Percentiles rank a stretch among this genome's conserved stretches.
Evolutionary conservation across 371 early-diverging fungal genomes (phyloP).

Genomic region (Rhizopus arrhizus): DNA sequence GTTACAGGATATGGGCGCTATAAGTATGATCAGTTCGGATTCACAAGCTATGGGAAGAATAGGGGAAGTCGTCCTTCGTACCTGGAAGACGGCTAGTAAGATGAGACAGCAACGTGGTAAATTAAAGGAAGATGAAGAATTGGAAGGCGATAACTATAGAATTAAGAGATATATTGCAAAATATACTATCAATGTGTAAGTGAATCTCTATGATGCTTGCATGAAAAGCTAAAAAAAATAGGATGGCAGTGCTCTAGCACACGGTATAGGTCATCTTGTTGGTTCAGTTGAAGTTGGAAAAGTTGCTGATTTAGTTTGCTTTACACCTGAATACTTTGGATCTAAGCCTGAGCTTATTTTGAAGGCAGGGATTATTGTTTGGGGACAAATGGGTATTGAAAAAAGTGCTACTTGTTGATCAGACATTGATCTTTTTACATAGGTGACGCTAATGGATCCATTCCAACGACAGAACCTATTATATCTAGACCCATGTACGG

Average conservation of each 20-base stretch:
- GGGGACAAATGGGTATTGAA: conserved; percentile 71
- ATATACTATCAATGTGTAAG: conserved; percentile 90
- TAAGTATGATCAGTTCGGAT: conserved; percentile 89
- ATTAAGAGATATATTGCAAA: conserved; percentile 89
- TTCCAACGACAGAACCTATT: conserved; percentile 82
- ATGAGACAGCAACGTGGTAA: conserved; percentile 85
- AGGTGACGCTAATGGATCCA: conserved; percentile 88
- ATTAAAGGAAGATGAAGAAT: conserved; percentile 51
- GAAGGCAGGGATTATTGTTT: conserved; percentile 85
- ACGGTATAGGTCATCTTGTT: conserved; percentile 86
- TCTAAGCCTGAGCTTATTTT: conserved; percentile 82
- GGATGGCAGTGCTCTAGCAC: conserved; percentile 70
- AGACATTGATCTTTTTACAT: neutral
- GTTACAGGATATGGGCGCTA: conserved; percentile 90
- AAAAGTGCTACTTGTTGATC: neutral
- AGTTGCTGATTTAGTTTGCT: conserved; percentile 88
- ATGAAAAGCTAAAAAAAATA: neutral
- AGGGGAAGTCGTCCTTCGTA: conserved; percentile 87
- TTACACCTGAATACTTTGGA: conserved; percentile 84
- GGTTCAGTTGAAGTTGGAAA: conserved; percentile 93
- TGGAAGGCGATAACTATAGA: conserved; percentile 74
- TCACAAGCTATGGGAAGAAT: conserved; percentile 94
- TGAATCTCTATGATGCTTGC: neutral
- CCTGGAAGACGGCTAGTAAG: conserved; percentile 93
- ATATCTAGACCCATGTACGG: conserved; percentile 85